Conservation (phyloP, 306 rosid species). For the Carpinus fangiana region DNA sequence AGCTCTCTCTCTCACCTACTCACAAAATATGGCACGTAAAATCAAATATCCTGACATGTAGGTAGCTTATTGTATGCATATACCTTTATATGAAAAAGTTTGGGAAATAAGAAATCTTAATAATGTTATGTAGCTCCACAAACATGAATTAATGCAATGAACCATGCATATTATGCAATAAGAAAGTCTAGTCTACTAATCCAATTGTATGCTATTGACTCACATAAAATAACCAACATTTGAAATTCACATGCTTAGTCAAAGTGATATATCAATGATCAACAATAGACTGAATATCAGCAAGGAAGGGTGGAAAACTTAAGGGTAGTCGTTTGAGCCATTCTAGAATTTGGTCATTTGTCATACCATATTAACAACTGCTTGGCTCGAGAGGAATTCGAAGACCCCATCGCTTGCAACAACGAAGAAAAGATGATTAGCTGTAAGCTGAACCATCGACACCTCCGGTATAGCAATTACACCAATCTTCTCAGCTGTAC, state of each 20-base stretch:
- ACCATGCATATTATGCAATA: background rate
- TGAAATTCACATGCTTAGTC: background rate
- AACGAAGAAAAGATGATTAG: slow-evolving; percentile 81
- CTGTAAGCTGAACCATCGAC: slow-evolving; percentile 58
- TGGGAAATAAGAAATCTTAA: background rate
- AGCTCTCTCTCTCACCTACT: background rate
- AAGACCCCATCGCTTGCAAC: slow-evolving; percentile 97
- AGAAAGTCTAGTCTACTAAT: background rate
- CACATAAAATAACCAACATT: background rate
- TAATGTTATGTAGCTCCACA: background rate
- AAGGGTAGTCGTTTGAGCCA: background rate
- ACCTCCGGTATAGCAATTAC: slow-evolving; percentile 89
- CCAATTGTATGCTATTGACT: background rate
- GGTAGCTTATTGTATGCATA: background rate
- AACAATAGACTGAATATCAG: slow-evolving; percentile 5
- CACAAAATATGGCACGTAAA: background rate
- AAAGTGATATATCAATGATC: background rate
- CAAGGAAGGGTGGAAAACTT: background rate
- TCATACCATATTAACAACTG: slow-evolving; percentile 87
- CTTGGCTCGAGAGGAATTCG: slow-evolving; percentile 90
- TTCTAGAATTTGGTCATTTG: background rate
- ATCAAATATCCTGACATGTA: background rate
- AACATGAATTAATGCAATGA: background rate
- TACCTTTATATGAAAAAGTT: background rate
- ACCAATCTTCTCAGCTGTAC: slow-evolving; percentile 83